Evolutionary conservation across 495 filamentous ascomycete genomes (phyloP).

Genomic region (Cudoniella acicularis): DNA sequence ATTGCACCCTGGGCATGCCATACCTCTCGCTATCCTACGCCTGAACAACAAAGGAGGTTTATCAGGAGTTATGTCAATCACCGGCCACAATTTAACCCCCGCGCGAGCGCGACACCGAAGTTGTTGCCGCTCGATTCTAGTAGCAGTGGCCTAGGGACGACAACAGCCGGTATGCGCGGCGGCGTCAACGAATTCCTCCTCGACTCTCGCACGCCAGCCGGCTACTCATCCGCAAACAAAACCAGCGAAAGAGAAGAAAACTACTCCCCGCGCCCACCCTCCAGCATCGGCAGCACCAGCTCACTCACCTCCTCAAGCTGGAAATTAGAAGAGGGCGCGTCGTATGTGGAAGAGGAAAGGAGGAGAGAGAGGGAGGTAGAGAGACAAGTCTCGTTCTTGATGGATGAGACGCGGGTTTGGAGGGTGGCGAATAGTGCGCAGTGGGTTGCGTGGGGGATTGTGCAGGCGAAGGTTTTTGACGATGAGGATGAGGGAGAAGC

Average conservation of each 20-base stretch:
- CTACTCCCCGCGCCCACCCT: background rate
- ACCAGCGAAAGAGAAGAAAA: background rate
- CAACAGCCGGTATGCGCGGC: slow-evolving; percentile 12
- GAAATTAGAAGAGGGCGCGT: slow-evolving; percentile 5
- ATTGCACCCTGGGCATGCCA: slow-evolving; percentile 61
- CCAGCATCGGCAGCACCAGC: background rate
- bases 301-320: background rate
- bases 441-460: slow-evolving; percentile 95
- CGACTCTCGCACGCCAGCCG: slow-evolving; percentile 60
- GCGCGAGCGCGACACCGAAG: slow-evolving; percentile 48
- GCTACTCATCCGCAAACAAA: slow-evolving; percentile 8
- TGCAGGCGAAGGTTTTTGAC: slow-evolving; percentile 83
- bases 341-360: slow-evolving; percentile 56
- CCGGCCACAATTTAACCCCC: slow-evolving; percentile 52
- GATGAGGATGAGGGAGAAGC: slow-evolving; percentile 23
- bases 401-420: slow-evolving; percentile 81
- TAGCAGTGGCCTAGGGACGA: no score
- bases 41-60: slow-evolving; percentile 79
- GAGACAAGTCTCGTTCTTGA: slow-evolving; percentile 58
- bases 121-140: slow-evolving; percentile 36
- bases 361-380: slow-evolving; percentile 57
- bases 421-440: slow-evolving; percentile 79
- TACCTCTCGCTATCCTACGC: slow-evolving; percentile 66
- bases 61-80: slow-evolving; percentile 85
- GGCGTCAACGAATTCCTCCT: slow-evolving; percentile 64